Evolutionary conservation across 2,329 filamentous ascomycete species (phyloP), one percentile per base, ranked within the genome.

Genomic region (Aureobasidium sp.): DNA sequence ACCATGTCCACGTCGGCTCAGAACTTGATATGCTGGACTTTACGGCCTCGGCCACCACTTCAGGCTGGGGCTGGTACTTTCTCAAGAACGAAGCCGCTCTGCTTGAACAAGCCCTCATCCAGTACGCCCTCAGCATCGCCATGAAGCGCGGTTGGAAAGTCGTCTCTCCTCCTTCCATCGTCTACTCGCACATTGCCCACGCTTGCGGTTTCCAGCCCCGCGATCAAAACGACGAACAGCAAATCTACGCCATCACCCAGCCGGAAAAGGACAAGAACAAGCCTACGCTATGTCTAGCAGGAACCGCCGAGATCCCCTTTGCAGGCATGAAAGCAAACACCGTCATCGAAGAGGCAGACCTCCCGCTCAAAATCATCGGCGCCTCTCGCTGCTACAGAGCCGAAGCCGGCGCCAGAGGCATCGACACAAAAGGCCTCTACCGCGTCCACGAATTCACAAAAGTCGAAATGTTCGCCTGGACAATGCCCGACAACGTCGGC

Each of bases 391-490:
- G 92, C 79, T 99, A 95, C 76, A 88, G 94, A 58, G 94, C 94
- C 48, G 94, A 99, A 77, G 94, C 94, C 0, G 94, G 94, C 36
- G 90, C 91, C 0, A 83, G 93, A 42, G 94, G 94, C 34, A 87
- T 88, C 27, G 90, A 94, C 68, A 96, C 92, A 1, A 97, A 96
- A 76, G 94, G 94, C 5, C 79, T 99, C 1, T 99, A 97, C 76
- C 88, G 94, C 31, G 94, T 99, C 3, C 94, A 99, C 76, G 94
- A 99, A 76, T 99, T 99, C 76, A 96, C 91, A 31, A 99, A 99
- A 74, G 93, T 99, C 0, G 94, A 99, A 75, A 87, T 99, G 81
- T 97, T 99, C 72, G 91, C 89, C 0, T 99, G 94, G 94, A 88
- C 90, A 5, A 69, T 81, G 34, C 85, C 89, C 1, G 80, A 84